Base-by-base conservation (phyloP, 2,329 filamentous ascomycete genomes). In the Tympanopsis confertula region DNA sequence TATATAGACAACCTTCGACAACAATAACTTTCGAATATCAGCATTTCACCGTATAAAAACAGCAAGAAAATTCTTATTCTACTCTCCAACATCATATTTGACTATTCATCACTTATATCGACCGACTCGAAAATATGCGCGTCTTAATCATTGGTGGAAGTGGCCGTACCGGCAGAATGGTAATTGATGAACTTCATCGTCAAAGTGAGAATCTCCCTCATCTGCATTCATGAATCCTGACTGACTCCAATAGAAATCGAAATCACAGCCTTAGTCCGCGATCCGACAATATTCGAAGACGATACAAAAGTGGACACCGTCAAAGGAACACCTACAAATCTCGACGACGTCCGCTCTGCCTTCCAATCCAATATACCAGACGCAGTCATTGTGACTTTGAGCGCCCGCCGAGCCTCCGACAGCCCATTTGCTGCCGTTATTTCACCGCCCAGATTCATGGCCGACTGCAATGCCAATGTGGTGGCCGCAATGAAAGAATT, bases 311-410 rank as follows among this genome's bases (percentile, higher is more conserved):
- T 26, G 22, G n/a, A 26, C n/a, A 26, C n/a, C n/a, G 22, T 26
- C 22, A 26, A 26, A 26, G 22, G 22, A 7, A 26, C 22, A 10
- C 22, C 22, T n/a, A 26, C 22, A 7, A 26, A 26, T n/a, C n/a
- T 26, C 22, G 22, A 26, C 4, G 49, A 53, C 14, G 35, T 54
- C 2, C 36, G 42, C 38, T 17, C 35, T 1, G 50, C 48, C 2
- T 48, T 52, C 32, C 20, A 38, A 2, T 1, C 24, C 5, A 7
- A 26, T 2, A 42, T 30, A 4, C 46, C 47, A 2, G 45, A 50
- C 15, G 57, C 53, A 1, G 51, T 63, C 26, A 51, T 64, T 29
- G 53, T 62, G 28, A 61, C 62, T 0, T 53, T 65, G 3, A 60
- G 50, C 38, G 55, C 60, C 2, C 51, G 53, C 12, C 55, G 59